Percentiles rank a stretch among this genome's conserved stretches.
phyloP scores from a whole-genome alignment of 768 basidiomycete species.

The Suillus occidentalis region DNA sequence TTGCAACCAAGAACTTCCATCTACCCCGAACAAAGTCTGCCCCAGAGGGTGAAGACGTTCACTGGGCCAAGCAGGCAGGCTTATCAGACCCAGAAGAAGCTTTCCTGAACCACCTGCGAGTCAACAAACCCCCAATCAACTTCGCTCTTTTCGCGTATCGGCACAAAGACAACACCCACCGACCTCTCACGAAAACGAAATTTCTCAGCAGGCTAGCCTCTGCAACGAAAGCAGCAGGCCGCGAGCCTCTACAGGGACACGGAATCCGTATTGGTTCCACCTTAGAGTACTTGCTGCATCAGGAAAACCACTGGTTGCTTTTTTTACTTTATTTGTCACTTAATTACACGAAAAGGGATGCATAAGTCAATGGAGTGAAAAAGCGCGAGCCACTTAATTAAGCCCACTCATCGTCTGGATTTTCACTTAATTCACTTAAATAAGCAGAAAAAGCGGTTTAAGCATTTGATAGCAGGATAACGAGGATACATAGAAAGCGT shows the following conservation, averaged over 20 bases:
- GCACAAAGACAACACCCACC: not conserved
- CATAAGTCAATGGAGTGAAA: too few relatives aligned
- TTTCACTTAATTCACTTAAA: too few relatives aligned
- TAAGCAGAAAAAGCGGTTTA: too few relatives aligned
- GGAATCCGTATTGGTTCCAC: slow-evolving; percentile 32
- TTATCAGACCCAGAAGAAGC: slow-evolving; percentile 25
- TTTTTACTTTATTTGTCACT: too few relatives aligned
- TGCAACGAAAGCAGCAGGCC: slow-evolving; percentile 11
- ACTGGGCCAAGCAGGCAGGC: slow-evolving; percentile 32
- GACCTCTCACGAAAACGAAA: slow-evolving; percentile 17
- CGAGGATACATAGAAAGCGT: too few relatives aligned
- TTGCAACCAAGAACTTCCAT: slow-evolving; percentile 25
- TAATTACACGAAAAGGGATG: too few relatives aligned
- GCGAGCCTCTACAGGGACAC: slow-evolving; percentile 20
- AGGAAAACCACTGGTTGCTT: too few relatives aligned
- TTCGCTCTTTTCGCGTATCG: slow-evolving; percentile 33
- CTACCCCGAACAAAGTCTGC: slow-evolving; percentile 32
- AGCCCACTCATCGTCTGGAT: too few relatives aligned
- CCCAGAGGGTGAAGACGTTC: slow-evolving; percentile 32
- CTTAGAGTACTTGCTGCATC: slow-evolving; percentile 38
- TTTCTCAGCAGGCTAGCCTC: slow-evolving; percentile 21
- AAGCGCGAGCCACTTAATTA: too few relatives aligned
- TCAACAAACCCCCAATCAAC: slow-evolving; percentile 27
- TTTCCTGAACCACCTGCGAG: slow-evolving; percentile 25
- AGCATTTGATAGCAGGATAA: too few relatives aligned